A percentile compares a stretch with the other conserved stretches of the same genome.
Evolutionary conservation across 345 rosid species (phyloP).

Genomic region (Combretum micranthum): DNA sequence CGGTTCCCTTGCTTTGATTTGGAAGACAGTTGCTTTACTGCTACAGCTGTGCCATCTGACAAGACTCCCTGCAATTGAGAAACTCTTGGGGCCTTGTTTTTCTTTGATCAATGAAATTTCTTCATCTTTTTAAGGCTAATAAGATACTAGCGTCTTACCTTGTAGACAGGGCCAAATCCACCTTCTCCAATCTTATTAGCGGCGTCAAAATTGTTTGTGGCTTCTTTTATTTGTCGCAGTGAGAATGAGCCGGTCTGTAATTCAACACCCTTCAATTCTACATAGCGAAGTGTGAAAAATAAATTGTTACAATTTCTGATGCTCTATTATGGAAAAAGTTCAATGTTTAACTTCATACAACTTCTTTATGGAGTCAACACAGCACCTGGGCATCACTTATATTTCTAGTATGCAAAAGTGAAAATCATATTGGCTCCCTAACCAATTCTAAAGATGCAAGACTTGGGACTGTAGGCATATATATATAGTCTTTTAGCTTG

Average conservation of each 20-base stretch:
- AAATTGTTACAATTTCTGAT: too few relatives aligned
- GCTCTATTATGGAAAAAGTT: too few relatives aligned
- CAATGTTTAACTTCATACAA: too few relatives aligned
- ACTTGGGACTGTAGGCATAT: too few relatives aligned
- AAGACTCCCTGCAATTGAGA: constrained; percentile 8
- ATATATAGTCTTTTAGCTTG: too few relatives aligned
- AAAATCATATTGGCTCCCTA: too few relatives aligned
- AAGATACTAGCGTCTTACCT: neutral
- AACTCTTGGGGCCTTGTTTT: neutral
- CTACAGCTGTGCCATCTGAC: constrained; percentile 8
- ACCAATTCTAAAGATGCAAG: too few relatives aligned
- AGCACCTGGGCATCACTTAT: too few relatives aligned
- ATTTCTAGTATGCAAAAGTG: too few relatives aligned
- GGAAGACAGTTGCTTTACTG: constrained; percentile 7
- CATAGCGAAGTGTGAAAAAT: neutral
- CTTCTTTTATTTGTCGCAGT: constrained; percentile 9
- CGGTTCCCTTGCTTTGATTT: constrained; percentile 14
- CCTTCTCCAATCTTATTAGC: constrained; percentile 12
- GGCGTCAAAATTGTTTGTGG: constrained; percentile 9
- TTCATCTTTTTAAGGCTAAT: neutral
- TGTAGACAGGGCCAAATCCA: constrained; percentile 9
- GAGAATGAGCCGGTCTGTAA: constrained; percentile 12
- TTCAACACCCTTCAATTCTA: constrained; percentile 6
- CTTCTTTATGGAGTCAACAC: too few relatives aligned
- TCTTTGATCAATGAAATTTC: neutral